Base-by-base conservation (phyloP, 2,329 filamentous ascomycete species). In the Alternaria sp. region DNA sequence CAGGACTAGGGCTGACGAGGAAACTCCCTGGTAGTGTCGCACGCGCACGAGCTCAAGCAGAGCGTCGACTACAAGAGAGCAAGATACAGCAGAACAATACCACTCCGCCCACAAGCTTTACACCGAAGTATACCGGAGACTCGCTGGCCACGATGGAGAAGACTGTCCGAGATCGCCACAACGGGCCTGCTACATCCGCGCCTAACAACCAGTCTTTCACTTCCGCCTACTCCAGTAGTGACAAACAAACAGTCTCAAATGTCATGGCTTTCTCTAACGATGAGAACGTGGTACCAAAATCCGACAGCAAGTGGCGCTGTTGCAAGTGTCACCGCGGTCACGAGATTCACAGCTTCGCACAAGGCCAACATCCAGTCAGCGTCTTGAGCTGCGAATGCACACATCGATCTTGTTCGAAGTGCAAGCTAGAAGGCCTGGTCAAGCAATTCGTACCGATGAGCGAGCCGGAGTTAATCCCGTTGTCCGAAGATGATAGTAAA, bases 341-440 rank as follows among this genome's bases (percentile, higher is more conserved):
- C 18, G 52, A 59, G 5, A 43, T 64, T 22, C 59, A 57, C 51
- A 57, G 36, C 49, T 59, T 54, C 18, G 22, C 38, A 14, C 14
- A 61, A 9, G 56, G 57, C 38, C 44, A 49, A 8, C 71, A 74
- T 51, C 62, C 68, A 3, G 61, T 71, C 49, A 65, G 63, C 26
- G 42, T 53, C 22, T 43, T 74, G n/a, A 53, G 41, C 26, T 75
- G 73, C 49, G 22, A 51, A 12, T 75, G 73, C 51, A 62, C 60
- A 6, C 73, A 75, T 57, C 63, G 65, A 14, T 65, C 66, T 7
- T 75, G 73, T 55, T 54, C 55, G 12, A 64, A 57, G 12, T 75
- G 73, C 57, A 61, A 52, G 7, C 49, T 70, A 28, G 51, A 63
- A 16, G 70, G 68, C 3, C 48, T 57, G 14, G 58, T 75, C 12